Evolutionary conservation across 495 filamentous ascomycete species (phyloP).

Genomic region (Aspergillus sclerotiicarbonarius): DNA sequence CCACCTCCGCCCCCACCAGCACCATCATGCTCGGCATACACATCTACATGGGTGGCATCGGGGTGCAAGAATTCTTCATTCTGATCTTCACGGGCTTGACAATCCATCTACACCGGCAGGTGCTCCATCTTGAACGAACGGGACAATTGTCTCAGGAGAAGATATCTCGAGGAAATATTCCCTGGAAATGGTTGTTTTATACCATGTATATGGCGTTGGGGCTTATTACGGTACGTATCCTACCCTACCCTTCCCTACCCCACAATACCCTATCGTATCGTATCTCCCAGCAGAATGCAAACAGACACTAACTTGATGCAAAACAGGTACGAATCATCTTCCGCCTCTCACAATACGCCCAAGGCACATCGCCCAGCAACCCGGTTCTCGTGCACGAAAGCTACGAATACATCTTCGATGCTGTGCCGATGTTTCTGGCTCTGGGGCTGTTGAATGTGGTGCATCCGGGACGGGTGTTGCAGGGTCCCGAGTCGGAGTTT

Average conservation of each 20-base stretch:
- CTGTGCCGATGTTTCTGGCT: slow-evolving; percentile 14
- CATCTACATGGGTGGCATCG: slow-evolving; percentile 61
- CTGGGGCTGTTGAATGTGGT: slow-evolving; percentile 8
- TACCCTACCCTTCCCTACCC: too few species aligned
- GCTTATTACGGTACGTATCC: slow-evolving; percentile 14
- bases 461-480: slow-evolving; percentile 10
- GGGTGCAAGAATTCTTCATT: slow-evolving; percentile 60
- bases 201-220: slow-evolving; percentile 48
- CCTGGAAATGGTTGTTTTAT: slow-evolving; percentile 46
- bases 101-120: slow-evolving; percentile 43
- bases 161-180: slow-evolving; percentile 16
- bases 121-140: slow-evolving; percentile 41
- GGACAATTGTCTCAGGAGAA: slow-evolving; percentile 26
- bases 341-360: slow-evolving; percentile 9
- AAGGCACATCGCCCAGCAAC: slow-evolving; percentile 6
- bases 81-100: slow-evolving; percentile 47
- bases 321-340: slow-evolving; percentile 17
- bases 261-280: too few species aligned
- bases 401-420: slow-evolving; percentile 16
- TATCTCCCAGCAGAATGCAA: too few species aligned
- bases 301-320: too few species aligned
- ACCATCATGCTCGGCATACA: slow-evolving; percentile 47
- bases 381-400: slow-evolving; percentile 7
- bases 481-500: slow-evolving; percentile 1
- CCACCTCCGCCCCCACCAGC: slow-evolving; percentile 12